Percentiles rank a stretch among this genome's conserved stretches.
These are phyloP conservation scores for Daldinia sp. DNA, from an alignment of 2,329 filamentous ascomycete species.

Conservation along the genomic window DNA sequence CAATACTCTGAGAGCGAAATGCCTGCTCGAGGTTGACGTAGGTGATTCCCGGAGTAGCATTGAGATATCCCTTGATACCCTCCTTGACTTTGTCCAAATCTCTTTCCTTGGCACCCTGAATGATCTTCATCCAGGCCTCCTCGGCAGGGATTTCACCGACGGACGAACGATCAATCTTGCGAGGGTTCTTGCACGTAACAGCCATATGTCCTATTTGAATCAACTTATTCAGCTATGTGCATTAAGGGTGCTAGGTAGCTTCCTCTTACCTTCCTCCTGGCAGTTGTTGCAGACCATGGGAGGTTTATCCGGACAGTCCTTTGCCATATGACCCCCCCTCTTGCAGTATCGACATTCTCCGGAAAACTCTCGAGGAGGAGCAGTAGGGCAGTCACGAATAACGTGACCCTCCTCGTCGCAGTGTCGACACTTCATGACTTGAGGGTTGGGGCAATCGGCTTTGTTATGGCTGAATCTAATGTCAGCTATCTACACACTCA, in stretches of 20 bases:
- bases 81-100: slow-evolving; percentile 72
- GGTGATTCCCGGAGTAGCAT: slow-evolving; percentile 64
- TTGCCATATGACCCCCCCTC: slow-evolving; percentile 61
- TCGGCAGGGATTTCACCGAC: slow-evolving; percentile 61
- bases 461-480: slow-evolving; percentile 61
- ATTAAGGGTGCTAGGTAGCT: neutral
- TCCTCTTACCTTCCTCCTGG: slow-evolving; percentile 61
- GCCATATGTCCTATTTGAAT: slow-evolving; percentile 60
- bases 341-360: slow-evolving; percentile 62
- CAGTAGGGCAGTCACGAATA: slow-evolving; percentile 43
- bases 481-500: slow-evolving; percentile 29
- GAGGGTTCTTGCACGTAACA: slow-evolving; percentile 65
- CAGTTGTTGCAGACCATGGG: slow-evolving; percentile 69
- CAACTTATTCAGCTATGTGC: slow-evolving; percentile 3
- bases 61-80: slow-evolving; percentile 67
- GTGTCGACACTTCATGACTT: slow-evolving; percentile 54
- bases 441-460: slow-evolving; percentile 66
- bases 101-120: slow-evolving; percentile 58
- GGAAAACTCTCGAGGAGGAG: slow-evolving; percentile 46
- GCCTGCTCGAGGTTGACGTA: slow-evolving; percentile 68
- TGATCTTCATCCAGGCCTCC: slow-evolving; percentile 65
- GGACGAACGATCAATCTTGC: slow-evolving; percentile 63
- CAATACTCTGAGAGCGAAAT: slow-evolving; percentile 63
- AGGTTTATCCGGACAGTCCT: slow-evolving; percentile 69
- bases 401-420: slow-evolving; percentile 62